These are phyloP conservation scores for Colletotrichum chrysophilum DNA, from an alignment of 2,329 filamentous ascomycete genomes.

Conservation along the genomic window DNA sequence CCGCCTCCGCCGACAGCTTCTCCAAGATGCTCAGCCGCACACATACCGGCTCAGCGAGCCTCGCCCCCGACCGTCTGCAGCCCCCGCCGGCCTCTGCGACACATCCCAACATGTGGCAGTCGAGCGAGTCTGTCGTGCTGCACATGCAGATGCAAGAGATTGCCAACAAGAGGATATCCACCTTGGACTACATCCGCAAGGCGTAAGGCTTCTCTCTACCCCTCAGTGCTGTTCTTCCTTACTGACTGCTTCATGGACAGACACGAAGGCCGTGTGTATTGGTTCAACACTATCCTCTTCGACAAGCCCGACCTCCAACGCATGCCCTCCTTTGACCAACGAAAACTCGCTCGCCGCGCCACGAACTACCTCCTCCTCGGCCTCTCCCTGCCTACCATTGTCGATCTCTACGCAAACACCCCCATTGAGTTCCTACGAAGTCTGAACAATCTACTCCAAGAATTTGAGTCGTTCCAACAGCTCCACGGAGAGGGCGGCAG, in stretches of 20 bases:
- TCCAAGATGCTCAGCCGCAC: constrained; percentile 50
- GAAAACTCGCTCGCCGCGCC: constrained; percentile 86
- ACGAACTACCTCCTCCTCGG: constrained; percentile 94
- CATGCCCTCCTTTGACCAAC: constrained; percentile 84
- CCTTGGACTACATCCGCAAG: constrained; percentile 89
- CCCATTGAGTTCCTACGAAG: constrained; percentile 86
- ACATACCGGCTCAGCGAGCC: constrained; percentile 38
- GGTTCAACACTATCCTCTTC: constrained; percentile 97
- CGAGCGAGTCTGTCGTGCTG: constrained; percentile 53
- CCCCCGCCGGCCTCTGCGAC: constrained; percentile 30
- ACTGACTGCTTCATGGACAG: constrained; percentile 48
- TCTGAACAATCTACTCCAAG: constrained; percentile 81
- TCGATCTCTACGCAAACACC: constrained; percentile 83
- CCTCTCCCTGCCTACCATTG: constrained; percentile 85
- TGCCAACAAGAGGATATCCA: constrained; percentile 91
- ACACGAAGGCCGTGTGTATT: constrained; percentile 93
- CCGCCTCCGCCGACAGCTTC: constrained; percentile 38
- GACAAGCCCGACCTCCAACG: constrained; percentile 79
- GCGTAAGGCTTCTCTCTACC: constrained; percentile 63
- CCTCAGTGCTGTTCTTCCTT: background rate
- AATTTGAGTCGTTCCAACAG: constrained; percentile 94
- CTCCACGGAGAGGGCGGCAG: constrained; percentile 80
- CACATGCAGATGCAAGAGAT: constrained; percentile 79
- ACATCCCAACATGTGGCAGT: constrained; percentile 30
- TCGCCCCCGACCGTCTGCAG: constrained; percentile 28